A percentile compares a stretch with the other conserved stretches of the same genome.
Evolutionary conservation across 208 protist genomes (phyloP).

Genomic region (Novymonas esmeraldas): DNA sequence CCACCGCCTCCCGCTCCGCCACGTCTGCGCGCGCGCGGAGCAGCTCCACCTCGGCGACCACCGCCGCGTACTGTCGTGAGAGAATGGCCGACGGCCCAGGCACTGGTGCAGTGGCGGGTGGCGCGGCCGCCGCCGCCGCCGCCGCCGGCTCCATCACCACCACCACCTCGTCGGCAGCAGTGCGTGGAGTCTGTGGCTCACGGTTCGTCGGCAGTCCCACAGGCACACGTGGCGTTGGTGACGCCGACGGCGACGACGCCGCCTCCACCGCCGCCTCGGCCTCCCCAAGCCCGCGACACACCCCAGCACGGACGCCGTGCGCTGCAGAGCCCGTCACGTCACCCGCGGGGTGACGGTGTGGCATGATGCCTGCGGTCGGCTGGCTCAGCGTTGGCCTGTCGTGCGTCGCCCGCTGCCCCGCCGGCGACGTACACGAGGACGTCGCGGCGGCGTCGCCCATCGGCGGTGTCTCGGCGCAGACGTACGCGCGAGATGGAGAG

Average conservation of each 20-base stretch:
- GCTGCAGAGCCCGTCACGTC: neutral
- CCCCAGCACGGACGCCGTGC: neutral
- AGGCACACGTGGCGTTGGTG: neutral
- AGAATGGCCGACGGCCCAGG: constrained; percentile 21
- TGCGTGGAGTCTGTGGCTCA: too few species aligned
- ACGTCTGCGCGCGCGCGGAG: constrained; percentile 26
- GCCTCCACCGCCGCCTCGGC: neutral
- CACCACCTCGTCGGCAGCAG: too few species aligned
- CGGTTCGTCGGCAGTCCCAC: constrained; percentile 8
- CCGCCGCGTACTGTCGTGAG: constrained; percentile 20
- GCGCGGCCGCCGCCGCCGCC: too few species aligned
- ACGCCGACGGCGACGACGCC: neutral
- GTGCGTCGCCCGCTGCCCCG: neutral
- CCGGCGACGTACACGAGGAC: neutral
- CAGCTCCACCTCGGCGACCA: constrained; percentile 19
- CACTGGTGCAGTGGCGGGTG: neutral
- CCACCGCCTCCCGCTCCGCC: constrained; percentile 16
- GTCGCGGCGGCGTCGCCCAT: too few species aligned
- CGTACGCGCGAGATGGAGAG: constrained; percentile 12
- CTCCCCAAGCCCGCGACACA: neutral
- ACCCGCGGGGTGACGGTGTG: neutral
- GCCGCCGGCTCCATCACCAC: too few species aligned
- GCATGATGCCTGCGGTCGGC: neutral
- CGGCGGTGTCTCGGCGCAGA: neutral
- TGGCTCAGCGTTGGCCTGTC: neutral